phyloP scores from a whole-genome alignment of 2,329 filamentous ascomycete genomes.

The Penicillium sumatraense region DNA sequence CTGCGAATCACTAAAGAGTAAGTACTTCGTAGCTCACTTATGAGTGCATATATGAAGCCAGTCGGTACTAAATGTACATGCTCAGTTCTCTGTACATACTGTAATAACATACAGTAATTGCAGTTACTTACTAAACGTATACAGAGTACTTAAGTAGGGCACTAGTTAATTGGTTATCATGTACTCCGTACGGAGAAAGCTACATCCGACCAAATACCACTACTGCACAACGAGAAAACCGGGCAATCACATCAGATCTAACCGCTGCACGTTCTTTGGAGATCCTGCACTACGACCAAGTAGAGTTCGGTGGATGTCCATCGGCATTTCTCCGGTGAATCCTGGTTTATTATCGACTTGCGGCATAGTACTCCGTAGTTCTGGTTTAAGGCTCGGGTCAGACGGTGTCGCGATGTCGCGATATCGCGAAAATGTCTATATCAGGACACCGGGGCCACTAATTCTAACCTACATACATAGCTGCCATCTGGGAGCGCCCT shows the following conservation, averaged over 20 bases:
- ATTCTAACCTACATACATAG: background rate
- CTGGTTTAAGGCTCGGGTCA: constrained; percentile 7
- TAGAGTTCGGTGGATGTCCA: constrained; percentile 15
- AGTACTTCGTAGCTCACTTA: no score
- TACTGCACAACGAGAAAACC: constrained; percentile 25
- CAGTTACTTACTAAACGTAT: no score
- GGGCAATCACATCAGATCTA: constrained; percentile 31
- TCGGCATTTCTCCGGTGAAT: constrained; percentile 26
- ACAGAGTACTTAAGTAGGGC: no score
- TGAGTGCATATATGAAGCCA: no score
- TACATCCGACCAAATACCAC: constrained; percentile 17
- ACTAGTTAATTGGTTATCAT: no score
- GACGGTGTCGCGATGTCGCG: constrained; percentile 17
- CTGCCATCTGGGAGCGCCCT: no score
- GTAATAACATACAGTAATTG: background rate
- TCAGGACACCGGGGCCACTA: background rate
- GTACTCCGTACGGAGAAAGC: constrained; percentile 3
- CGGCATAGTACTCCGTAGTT: background rate
- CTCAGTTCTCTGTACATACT: background rate
- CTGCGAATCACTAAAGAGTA: no score
- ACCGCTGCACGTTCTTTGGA: constrained; percentile 24
- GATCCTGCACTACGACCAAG: constrained; percentile 22
- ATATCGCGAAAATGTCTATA: constrained; percentile 11
- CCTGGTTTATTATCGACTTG: constrained; percentile 1
- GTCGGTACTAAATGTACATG: no score